A percentile compares a stretch with the other conserved stretches of the same genome.
These are phyloP conservation scores for Nigrograna mackinnonii DNA, from an alignment of 2,329 filamentous ascomycete species.

Conservation along the genomic window DNA sequence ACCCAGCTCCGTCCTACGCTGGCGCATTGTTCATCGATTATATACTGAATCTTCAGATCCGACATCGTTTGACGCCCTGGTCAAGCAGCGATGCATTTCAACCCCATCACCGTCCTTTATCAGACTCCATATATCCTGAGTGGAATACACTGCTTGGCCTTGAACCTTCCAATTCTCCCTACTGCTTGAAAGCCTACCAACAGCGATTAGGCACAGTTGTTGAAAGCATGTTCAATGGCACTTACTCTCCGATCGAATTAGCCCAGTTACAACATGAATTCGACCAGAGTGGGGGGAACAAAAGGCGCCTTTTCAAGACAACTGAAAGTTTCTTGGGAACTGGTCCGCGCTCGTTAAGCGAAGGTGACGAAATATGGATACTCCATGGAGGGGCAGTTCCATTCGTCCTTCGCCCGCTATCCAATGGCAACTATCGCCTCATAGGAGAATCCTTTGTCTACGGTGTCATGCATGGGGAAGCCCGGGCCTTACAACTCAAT, in stretches of 20 bases:
- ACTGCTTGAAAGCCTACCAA: slow-evolving; percentile 17
- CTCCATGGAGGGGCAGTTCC: slow-evolving; percentile 18
- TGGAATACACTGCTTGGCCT: slow-evolving; percentile 25
- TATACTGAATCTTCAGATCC: slow-evolving; percentile 29
- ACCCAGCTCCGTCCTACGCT: slow-evolving; percentile 17
- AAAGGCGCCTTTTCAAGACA: slow-evolving; percentile 25
- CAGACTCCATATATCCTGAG: slow-evolving; percentile 27
- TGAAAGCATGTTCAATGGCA: slow-evolving; percentile 29
- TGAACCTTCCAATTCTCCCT: slow-evolving; percentile 20
- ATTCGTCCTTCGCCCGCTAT: slow-evolving; percentile 17
- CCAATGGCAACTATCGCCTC: slow-evolving; percentile 20
- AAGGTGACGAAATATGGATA: slow-evolving; percentile 23
- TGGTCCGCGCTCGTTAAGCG: slow-evolving; percentile 20
- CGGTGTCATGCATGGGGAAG: slow-evolving; percentile 27
- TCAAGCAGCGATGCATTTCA: slow-evolving; percentile 27
- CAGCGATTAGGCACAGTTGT: slow-evolving; percentile 19
- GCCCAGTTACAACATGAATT: slow-evolving; percentile 30
- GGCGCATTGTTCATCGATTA: slow-evolving; percentile 29
- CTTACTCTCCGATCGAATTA: slow-evolving; percentile 27
- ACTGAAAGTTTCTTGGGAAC: slow-evolving; percentile 20
- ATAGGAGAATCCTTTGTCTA: slow-evolving; percentile 29
- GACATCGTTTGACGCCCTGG: slow-evolving; percentile 29
- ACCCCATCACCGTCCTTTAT: slow-evolving; percentile 25
- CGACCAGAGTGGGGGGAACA: slow-evolving; percentile 23
- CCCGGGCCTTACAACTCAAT: slow-evolving; percentile 11